Percentiles rank a stretch among this genome's conserved stretches.
Conservation (phyloP, 805 yeast genomes). For the Pichia rugopelliculosa region DNA sequence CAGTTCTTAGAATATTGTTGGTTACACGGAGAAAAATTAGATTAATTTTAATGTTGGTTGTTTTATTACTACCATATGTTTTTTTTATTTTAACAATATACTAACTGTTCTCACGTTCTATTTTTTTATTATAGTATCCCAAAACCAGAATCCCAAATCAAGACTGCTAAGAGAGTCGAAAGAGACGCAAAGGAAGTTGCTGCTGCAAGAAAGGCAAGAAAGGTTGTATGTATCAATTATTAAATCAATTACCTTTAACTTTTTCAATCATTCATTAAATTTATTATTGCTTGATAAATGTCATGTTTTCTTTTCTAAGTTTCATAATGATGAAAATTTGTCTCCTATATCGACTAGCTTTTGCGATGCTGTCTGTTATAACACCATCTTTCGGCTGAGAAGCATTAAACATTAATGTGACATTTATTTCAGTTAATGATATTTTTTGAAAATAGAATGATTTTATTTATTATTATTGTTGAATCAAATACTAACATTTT, state of each 20-base stretch:
- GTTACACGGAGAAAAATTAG: slow-evolving; percentile 11
- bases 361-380: slow-evolving; percentile 61
- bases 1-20: slow-evolving; percentile 24
- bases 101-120: slow-evolving; percentile 11
- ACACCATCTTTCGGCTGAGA: slow-evolving; percentile 75
- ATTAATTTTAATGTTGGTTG: background rate
- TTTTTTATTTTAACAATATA: background rate
- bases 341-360: slow-evolving; percentile 50
- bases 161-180: slow-evolving; percentile 73
- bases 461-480: background rate
- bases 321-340: slow-evolving; percentile 40
- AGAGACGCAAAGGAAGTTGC: slow-evolving; percentile 71
- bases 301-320: background rate
- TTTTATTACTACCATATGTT: background rate
- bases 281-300: background rate
- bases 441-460: background rate
- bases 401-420: background rate
- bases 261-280: background rate
- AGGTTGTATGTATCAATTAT: slow-evolving; percentile 59
- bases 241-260: background rate
- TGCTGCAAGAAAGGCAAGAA: slow-evolving; percentile 72
- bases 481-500: slow-evolving; percentile 24
- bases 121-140: slow-evolving; percentile 34
- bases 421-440: background rate
- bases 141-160: slow-evolving; percentile 77